Conservation (phyloP, 2,329 filamentous ascomycete genomes). For the Graphilbum ipis-grandicollis region DNA sequence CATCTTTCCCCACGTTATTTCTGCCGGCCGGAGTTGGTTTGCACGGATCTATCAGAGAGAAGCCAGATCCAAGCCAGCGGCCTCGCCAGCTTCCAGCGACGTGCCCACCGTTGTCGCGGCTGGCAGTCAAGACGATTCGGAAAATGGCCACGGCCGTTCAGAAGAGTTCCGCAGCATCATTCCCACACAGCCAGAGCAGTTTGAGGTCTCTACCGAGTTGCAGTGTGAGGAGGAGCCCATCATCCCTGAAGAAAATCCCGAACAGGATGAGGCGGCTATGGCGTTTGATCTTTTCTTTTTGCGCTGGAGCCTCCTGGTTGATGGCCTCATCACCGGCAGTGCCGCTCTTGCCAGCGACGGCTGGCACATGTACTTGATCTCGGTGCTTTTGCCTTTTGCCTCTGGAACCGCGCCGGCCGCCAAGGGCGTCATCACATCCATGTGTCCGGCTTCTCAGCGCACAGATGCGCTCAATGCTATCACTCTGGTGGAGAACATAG, state of each 20-base stretch:
- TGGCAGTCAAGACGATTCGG: not conserved
- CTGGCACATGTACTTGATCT: conserved; percentile 55
- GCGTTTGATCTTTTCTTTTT: conserved; percentile 52
- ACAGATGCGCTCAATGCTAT: conserved; percentile 52
- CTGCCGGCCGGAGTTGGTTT: conserved; percentile 13
- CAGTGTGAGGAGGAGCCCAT: conserved; percentile 28
- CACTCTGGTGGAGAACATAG: conserved; percentile 53
- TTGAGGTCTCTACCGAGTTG: conserved; percentile 22
- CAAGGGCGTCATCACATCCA: conserved; percentile 57
- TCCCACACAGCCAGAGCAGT: conserved; percentile 22
- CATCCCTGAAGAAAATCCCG: conserved; percentile 6
- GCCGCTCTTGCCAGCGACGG: conserved; percentile 42
- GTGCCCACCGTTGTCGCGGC: not conserved
- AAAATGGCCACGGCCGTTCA: not conserved
- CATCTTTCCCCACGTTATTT: conserved; percentile 34
- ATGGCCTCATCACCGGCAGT: conserved; percentile 45
- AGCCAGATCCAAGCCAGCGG: conserved; percentile 23
- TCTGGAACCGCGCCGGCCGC: conserved; percentile 52
- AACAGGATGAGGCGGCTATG: conserved; percentile 27
- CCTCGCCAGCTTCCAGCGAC: conserved; percentile 5
- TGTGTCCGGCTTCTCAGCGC: conserved; percentile 44
- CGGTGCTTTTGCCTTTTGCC: conserved; percentile 47
- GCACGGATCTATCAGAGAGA: too few relatives aligned
- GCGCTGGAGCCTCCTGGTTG: conserved; percentile 45
- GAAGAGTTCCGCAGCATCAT: not conserved